Conservation (phyloP, 345 rosid genomes). For the Aethionema arabicum region DNA sequence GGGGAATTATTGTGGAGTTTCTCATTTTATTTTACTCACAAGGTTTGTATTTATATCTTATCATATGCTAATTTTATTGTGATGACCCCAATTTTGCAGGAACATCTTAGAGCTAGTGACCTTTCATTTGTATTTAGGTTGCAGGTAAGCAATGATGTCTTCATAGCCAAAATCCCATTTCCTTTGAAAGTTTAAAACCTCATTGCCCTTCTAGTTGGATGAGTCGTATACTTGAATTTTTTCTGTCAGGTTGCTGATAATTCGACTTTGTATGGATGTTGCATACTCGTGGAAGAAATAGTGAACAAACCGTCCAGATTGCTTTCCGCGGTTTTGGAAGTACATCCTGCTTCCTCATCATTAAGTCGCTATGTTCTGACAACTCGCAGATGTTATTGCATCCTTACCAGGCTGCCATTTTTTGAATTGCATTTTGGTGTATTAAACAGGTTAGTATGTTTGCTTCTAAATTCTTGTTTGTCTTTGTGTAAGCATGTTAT, state of each 20-base stretch:
- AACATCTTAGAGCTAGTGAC: conserved; percentile 86
- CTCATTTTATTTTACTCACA: conserved; percentile 5
- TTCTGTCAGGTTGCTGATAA: conserved; percentile 79
- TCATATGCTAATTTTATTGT: conserved; percentile 21
- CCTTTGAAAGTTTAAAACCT: conserved; percentile 1
- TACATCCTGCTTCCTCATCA: conserved; percentile 55
- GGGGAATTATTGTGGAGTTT: background rate
- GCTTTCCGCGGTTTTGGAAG: conserved; percentile 75
- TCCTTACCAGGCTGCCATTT: conserved; percentile 91
- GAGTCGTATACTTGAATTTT: conserved; percentile 23
- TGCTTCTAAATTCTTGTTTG: background rate
- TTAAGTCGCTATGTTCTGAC: conserved; percentile 72
- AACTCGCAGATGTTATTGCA: conserved; percentile 94
- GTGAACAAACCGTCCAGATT: conserved; percentile 92
- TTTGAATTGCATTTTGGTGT: conserved; percentile 92
- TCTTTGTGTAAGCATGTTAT: background rate
- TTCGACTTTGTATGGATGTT: conserved; percentile 93
- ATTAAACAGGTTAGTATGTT: conserved; percentile 59
- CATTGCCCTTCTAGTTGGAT: conserved; percentile 10
- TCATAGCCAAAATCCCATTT: background rate
- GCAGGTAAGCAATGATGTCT: conserved; percentile 54
- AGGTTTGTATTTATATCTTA: background rate
- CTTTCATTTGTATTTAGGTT: conserved; percentile 87
- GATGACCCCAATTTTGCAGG: conserved; percentile 54
- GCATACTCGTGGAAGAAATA: conserved; percentile 82